Evolutionary conservation across 202 grass and related monocot species (phyloP).

Genomic region (Setaria italica): DNA sequence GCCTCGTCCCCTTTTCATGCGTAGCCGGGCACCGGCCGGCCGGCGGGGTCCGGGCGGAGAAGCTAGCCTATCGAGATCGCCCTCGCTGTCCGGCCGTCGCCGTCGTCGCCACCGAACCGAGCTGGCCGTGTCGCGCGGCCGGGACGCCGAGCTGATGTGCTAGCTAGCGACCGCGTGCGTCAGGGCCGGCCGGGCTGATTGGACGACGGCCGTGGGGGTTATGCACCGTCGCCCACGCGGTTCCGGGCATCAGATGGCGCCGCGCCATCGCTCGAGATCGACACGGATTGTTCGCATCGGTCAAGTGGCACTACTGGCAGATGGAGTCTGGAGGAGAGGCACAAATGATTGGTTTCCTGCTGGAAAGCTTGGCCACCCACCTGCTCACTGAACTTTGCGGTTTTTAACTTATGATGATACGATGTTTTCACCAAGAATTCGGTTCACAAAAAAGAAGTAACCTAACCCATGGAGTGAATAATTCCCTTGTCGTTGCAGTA

Average conservation of each 20-base stretch:
- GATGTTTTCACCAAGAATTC: not conserved
- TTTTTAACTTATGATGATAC: not conserved
- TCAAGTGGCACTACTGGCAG: not conserved
- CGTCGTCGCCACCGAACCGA: not conserved
- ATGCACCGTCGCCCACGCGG: not conserved
- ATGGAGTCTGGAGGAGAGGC: not conserved
- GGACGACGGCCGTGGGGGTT: constrained; percentile 36
- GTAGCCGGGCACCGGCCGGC: not conserved
- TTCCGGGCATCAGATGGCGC: not conserved
- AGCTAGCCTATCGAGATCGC: not conserved
- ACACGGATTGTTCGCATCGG: not conserved
- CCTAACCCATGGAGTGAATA: not conserved
- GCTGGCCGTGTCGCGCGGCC: constrained; percentile 41
- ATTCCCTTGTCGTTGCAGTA: not conserved
- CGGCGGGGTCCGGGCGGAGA: constrained; percentile 7
- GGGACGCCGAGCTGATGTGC: constrained; percentile 12
- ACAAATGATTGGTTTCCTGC: not conserved
- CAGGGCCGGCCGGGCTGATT: not conserved
- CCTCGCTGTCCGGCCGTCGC: not conserved
- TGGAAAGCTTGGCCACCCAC: not conserved
- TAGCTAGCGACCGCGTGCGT: not conserved
- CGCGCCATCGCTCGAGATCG: not conserved
- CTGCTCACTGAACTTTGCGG: not conserved
- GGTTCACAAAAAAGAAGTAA: not conserved
- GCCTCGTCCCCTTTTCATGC: not conserved